phyloP scores from a whole-genome alignment of 1,284 basidiomycete species.

The Tylopilus orsonianus region DNA sequence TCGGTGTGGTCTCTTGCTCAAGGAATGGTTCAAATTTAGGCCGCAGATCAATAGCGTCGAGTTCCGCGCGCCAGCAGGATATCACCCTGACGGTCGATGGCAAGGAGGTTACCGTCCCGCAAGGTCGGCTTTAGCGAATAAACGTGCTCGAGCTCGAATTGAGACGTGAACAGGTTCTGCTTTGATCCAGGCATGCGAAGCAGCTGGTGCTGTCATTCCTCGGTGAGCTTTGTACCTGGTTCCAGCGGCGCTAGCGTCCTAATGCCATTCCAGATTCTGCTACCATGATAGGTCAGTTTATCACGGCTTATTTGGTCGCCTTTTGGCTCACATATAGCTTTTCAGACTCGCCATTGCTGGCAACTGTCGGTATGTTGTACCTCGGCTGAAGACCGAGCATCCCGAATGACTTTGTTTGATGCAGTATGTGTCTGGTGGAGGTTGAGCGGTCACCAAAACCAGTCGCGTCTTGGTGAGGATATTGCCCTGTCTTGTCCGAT shows the following conservation, averaged over 20 bases:
- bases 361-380: constrained; percentile 79
- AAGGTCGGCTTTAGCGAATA: constrained; percentile 52
- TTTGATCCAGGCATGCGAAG: constrained; percentile 95
- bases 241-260: background rate
- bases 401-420: constrained; percentile 11
- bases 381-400: background rate
- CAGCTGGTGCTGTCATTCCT: constrained; percentile 76
- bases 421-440: constrained; percentile 95
- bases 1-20: constrained; percentile 3
- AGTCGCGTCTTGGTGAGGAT: constrained; percentile 74
- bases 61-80: constrained; percentile 67
- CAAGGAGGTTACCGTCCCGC: constrained; percentile 91
- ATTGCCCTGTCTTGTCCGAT: constrained; percentile 33
- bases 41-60: constrained; percentile 62
- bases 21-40: constrained; percentile 35
- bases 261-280: constrained; percentile 65
- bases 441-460: constrained; percentile 95
- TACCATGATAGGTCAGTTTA: constrained; percentile 80
- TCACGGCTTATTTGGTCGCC: constrained; percentile 14
- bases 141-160: constrained; percentile 7
- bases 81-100: constrained; percentile 91
- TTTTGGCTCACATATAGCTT: constrained; percentile 11
- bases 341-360: constrained; percentile 86
- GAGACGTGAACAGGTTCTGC: constrained; percentile 66
- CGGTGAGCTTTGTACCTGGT: constrained; percentile 45